Conservation (phyloP, 2,329 filamentous ascomycete species). For the Sphaceloma murrayae region DNA sequence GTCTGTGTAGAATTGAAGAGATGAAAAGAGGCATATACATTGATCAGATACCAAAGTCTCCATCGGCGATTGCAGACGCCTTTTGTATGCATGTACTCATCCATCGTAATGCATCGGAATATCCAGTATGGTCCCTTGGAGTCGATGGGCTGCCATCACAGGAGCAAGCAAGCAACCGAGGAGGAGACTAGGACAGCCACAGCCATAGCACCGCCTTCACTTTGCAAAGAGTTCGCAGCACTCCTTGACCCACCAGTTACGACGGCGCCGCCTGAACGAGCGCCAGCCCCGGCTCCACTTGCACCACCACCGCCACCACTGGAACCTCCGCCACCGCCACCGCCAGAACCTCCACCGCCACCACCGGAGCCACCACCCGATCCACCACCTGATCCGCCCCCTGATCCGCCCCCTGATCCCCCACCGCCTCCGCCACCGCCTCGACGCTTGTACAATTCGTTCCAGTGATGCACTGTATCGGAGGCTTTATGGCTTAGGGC, state of each 20-base stretch:
- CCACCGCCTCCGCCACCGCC: slow-evolving; percentile 1
- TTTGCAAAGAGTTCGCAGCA: too few species aligned
- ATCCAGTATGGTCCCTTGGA: too few species aligned
- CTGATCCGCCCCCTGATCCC: not conserved
- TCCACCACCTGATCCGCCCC: not conserved
- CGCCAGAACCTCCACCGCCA: not conserved
- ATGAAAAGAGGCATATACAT: too few species aligned
- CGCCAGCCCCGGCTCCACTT: not conserved
- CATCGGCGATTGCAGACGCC: too few species aligned
- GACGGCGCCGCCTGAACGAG: not conserved
- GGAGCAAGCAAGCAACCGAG: not conserved
- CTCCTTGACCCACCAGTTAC: not conserved
- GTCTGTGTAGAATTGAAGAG: not conserved
- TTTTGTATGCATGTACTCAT: too few species aligned
- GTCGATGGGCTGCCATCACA: too few species aligned
- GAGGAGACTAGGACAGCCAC: not conserved
- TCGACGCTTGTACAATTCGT: slow-evolving; percentile 9
- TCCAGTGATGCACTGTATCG: not conserved
- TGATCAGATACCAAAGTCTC: too few species aligned
- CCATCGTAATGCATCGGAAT: not conserved
- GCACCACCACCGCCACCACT: not conserved
- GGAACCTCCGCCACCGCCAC: not conserved
- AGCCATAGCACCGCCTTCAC: too few species aligned
- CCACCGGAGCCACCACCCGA: not conserved
- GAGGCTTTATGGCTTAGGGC: not conserved